Evolutionary conservation across 306 rosid genomes (phyloP).

Genomic region (Gastrolobium villosum): DNA sequence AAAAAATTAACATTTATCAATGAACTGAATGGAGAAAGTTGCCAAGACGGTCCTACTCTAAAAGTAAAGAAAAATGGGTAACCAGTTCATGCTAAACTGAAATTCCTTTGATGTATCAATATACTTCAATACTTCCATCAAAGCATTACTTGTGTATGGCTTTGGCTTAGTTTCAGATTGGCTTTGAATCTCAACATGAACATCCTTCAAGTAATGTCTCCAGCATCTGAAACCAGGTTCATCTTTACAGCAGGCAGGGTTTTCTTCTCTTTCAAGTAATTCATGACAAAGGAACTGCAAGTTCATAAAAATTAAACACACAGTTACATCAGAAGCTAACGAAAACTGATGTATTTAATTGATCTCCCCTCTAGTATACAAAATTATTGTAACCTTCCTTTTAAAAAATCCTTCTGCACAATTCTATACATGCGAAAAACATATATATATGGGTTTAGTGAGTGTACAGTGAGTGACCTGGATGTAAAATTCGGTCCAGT

Average conservation of each 20-base stretch:
- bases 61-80: background rate
- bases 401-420: too few species aligned
- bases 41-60: background rate
- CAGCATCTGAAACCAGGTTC: background rate
- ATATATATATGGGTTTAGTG: too few species aligned
- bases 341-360: background rate
- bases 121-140: background rate
- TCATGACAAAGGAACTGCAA: background rate
- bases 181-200: background rate
- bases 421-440: too few species aligned
- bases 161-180: background rate
- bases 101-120: conserved; percentile 8
- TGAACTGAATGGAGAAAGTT: too few species aligned
- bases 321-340: background rate
- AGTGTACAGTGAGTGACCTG: too few species aligned
- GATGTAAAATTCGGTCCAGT: too few species aligned
- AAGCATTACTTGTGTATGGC: background rate
- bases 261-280: background rate
- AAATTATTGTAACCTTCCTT: too few species aligned
- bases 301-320: background rate
- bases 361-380: background rate
- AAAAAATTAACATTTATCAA: too few species aligned
- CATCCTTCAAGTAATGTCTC: conserved; percentile 8
- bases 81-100: background rate
- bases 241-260: background rate